Evolutionary conservation across 2,329 filamentous ascomycete genomes (phyloP), one percentile per base, ranked within the genome.

Genomic region (Pseudogymnoascus sp.): DNA sequence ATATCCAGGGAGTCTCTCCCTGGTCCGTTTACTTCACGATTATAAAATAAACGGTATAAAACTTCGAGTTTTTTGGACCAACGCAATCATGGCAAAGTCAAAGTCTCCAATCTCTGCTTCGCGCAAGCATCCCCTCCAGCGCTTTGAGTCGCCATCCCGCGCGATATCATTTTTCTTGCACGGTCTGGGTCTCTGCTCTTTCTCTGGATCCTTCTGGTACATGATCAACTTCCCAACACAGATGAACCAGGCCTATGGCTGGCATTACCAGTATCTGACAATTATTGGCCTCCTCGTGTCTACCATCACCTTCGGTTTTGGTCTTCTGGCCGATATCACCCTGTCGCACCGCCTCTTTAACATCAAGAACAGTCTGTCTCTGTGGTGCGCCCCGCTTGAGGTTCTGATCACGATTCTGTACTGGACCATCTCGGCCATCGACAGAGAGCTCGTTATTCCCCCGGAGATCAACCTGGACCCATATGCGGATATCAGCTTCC

Each of bases 231-330:
- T 79, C 74, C 80, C 83, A 1, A 81, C 78, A 9, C 74, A 78
- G 61, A 80, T 86, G 49, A 81, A 82, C 60, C 76, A 79, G 0
- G 80, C 84, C 1, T 89, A 87, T 69, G 88, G 88, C 63, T 81
- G 87, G 76, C 82, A 89, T 70, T 83, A 86, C 66, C 86, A 90
- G 73, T 90, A 88, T 70, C 80, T 92, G 34, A 92, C 88, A 67
- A 91, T 91, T 71, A 82, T 91, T 64, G 88, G 88, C 25, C 81
- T 91, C 46, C 77, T 80, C 1, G 76, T 88, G 23, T 81, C 87
- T 0, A 79, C 84, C 9, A 68, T 80, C 53, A 88, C 85, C 60
- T 91, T 91, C 72, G 68, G 74, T 60, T 74, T 83, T 25, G 89
- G 83, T 3, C 75, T 88, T 3, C 71, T 87, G 37, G 86, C 88